These are phyloP conservation scores for Podaxis mareebaensis DNA, from an alignment of 768 basidiomycete genomes.

Conservation along the genomic window DNA sequence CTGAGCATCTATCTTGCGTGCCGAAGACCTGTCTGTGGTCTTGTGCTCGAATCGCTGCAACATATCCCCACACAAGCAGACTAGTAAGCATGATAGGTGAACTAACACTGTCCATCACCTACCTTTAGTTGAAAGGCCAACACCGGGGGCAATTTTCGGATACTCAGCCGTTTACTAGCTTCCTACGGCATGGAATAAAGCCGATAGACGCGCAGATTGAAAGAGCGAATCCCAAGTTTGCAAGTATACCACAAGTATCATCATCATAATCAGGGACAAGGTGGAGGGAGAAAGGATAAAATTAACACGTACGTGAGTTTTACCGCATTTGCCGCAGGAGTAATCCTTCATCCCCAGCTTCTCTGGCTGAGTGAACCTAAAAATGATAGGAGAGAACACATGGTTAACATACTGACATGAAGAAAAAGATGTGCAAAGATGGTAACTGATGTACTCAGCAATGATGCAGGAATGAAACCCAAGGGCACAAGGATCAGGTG, in stretches of 20 bases:
- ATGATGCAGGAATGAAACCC: not conserved
- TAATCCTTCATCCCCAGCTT: constrained; percentile 83
- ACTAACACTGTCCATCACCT: not conserved
- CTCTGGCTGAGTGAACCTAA: constrained; percentile 84
- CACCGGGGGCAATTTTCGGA: constrained; percentile 84
- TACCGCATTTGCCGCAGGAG: constrained; percentile 80
- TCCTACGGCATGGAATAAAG: constrained; percentile 41
- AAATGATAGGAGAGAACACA: constrained; percentile 14
- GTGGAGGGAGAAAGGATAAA: not conserved
- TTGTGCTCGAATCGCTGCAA: constrained; percentile 90
- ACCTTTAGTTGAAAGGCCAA: constrained; percentile 97
- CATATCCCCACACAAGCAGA: constrained; percentile 6
- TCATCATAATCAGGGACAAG: not conserved
- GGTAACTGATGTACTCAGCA: not conserved
- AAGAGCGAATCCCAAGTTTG: not conserved
- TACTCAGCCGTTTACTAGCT: constrained; percentile 82
- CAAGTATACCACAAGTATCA: not conserved
- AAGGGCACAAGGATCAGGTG: not conserved
- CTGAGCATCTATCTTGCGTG: constrained; percentile 82
- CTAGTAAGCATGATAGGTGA: not conserved
- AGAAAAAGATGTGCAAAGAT: not conserved
- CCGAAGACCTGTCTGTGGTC: constrained; percentile 65
- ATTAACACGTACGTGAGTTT: constrained; percentile 52
- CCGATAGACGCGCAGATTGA: constrained; percentile 10
- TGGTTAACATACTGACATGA: constrained; percentile 4